Base-by-base conservation (phyloP, 1,284 basidiomycete species). In the Schizopora paradoxa region DNA sequence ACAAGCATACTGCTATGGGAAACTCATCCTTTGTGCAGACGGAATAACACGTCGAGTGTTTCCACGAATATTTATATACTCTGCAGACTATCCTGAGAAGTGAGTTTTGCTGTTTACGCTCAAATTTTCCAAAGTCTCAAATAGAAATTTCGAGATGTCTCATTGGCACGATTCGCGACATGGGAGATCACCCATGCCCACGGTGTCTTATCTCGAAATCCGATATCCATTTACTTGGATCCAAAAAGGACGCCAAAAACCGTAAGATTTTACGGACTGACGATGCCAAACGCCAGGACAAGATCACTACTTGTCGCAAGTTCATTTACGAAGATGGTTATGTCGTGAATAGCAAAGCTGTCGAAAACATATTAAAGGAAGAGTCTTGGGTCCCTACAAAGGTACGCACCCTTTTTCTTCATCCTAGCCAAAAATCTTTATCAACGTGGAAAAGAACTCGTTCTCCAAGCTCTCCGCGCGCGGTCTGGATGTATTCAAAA, bases 61-160 rank as follows among this genome's bases (percentile, higher is more conserved):
- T 36, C 55, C 52, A 3, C 46, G 51, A 1, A 54, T 62, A 7
- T 47, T 61, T 22, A 56, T 56, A 2, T 61, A 59, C 38, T 59
- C 58, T 2, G 52, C 57, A 1, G 60, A 62, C 41, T 62, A 62
- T 38, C 60, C 58, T 18, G 59, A 62, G 45, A 62, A 60, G 60
- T 61, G 35, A 13, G 53, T 51, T 25, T 14, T 45, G 7, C 19
- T n/a, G 4, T 29, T 18, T 43, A 16, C 13, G 8, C 33, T 10
- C 6, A 2, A 22, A 14, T 22, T n/a, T 5, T 10, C 6, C 28
- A 2, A 4, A 10, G 13, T 11, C 25, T 18, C 3, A 27, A 7
- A 18, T 19, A 11, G 14, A 23, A 14, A 19, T 6, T 21, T 18
- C 16, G 22, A 44, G 33, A 39, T 26, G 23, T 13, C 32, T 45